phyloP scores from a whole-genome alignment of 768 basidiomycete species.

The Leccinum fibrillosum region DNA sequence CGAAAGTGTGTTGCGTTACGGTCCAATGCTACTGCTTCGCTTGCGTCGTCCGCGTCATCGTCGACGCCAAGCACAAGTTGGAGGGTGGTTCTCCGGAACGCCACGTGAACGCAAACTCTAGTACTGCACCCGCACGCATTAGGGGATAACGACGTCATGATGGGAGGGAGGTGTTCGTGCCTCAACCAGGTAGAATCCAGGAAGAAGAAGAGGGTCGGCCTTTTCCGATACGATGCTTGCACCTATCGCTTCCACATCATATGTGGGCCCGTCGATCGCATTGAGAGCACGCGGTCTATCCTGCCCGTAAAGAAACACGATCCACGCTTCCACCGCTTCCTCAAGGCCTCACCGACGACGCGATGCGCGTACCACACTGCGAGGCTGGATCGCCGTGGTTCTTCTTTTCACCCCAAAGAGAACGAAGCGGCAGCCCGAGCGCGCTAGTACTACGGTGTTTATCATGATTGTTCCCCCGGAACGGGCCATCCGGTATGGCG shows the following conservation, averaged over 20 bases:
- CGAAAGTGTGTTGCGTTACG: neutral
- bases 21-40: neutral
- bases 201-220: neutral
- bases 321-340: neutral
- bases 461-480: neutral
- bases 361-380: neutral
- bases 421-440: neutral
- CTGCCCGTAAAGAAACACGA: neutral
- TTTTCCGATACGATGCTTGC: neutral
- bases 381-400: neutral
- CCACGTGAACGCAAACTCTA: neutral
- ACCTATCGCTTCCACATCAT: too few relatives aligned
- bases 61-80: neutral
- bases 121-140: neutral
- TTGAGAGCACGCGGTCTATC: neutral
- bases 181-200: neutral
- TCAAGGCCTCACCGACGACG: neutral
- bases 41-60: neutral
- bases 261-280: neutral
- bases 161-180: neutral
- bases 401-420: neutral
- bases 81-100: neutral
- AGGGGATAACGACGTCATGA: neutral
- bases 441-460: neutral
- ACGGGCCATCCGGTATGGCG: neutral